These are phyloP conservation scores for Phytophthora aleatoria DNA, from an alignment of 352 stramenopile genomes.

Conservation along the genomic window DNA sequence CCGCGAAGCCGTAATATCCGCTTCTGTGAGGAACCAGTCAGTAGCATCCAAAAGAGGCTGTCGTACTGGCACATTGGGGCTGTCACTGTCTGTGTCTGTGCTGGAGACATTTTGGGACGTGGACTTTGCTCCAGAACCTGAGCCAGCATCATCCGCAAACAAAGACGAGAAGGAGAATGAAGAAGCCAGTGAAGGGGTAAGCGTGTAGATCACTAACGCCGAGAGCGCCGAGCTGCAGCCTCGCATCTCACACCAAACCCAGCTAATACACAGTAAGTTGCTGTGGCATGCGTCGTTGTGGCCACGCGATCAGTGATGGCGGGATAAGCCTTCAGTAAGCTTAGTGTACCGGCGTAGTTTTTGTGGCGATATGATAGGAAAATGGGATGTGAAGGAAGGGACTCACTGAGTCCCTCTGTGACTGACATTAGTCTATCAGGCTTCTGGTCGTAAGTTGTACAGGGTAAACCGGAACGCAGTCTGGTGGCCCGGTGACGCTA, in stretches of 20 bases:
- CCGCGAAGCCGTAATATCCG: slow-evolving; percentile 50
- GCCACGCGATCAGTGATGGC: too few relatives aligned
- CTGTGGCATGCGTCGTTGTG: not conserved
- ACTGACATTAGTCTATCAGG: too few relatives aligned
- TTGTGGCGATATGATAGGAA: too few relatives aligned
- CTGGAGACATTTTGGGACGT: not conserved
- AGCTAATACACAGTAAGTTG: not conserved
- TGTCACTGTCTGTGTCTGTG: slow-evolving; percentile 9
- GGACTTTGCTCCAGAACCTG: not conserved
- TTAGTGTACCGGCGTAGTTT: too few relatives aligned
- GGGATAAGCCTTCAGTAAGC: too few relatives aligned
- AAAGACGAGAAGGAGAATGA: slow-evolving; percentile 19
- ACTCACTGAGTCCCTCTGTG: too few relatives aligned
- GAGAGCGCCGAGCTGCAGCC: not conserved
- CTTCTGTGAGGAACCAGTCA: slow-evolving; percentile 57
- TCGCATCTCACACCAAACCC: not conserved
- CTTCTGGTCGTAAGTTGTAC: too few relatives aligned
- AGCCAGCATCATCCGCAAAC: slow-evolving; percentile 5
- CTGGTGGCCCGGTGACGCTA: too few relatives aligned
- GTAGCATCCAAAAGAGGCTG: slow-evolving; percentile 50
- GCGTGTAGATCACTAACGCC: slow-evolving; percentile 1
- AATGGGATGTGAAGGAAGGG: too few relatives aligned
- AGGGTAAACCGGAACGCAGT: too few relatives aligned
- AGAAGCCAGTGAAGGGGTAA: not conserved
- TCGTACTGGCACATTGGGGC: slow-evolving; percentile 23